phyloP scores from a whole-genome alignment of 371 early-diverging fungal genomes.

The Lichtheimia ramosa region DNA sequence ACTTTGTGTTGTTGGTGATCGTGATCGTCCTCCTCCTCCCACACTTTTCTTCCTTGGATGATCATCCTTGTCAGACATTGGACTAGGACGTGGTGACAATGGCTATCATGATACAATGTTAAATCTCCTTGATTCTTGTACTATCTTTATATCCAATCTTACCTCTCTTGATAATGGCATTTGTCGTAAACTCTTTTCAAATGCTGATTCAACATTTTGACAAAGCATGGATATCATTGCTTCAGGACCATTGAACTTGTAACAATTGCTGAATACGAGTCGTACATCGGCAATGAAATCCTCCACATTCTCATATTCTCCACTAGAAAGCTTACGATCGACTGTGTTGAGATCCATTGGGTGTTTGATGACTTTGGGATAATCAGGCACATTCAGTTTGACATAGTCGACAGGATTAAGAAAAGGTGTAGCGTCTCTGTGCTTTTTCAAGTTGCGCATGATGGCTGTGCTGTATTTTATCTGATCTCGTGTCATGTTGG shows the following conservation, averaged over 20 bases:
- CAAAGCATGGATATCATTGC: conserved; percentile 77
- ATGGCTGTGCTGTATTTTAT: conserved; percentile 78
- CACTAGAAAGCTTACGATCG: conserved; percentile 77
- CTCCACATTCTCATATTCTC: conserved; percentile 63
- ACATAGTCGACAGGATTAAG: conserved; percentile 94
- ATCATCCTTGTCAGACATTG: conserved; percentile 14
- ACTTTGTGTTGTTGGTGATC: conserved; percentile 12
- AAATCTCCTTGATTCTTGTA: not conserved
- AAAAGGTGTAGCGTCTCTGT: conserved; percentile 81
- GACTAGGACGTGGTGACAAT: conserved; percentile 13
- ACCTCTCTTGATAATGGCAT: conserved; percentile 59
- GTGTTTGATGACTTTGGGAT: conserved; percentile 86
- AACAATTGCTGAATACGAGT: conserved; percentile 88
- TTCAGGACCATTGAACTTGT: conserved; percentile 86
- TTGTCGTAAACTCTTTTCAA: conserved; percentile 68
- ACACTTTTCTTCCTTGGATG: conserved; percentile 12
- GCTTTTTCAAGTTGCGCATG: conserved; percentile 71
- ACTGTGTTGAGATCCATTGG: conserved; percentile 99
- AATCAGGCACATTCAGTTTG: conserved; percentile 91
- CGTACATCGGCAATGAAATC: conserved; percentile 79
- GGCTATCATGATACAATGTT: conserved; percentile 1
- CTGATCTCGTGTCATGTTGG: conserved; percentile 77
- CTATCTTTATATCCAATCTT: not conserved
- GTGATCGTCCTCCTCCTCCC: conserved; percentile 5
- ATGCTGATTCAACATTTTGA: conserved; percentile 70